Evolutionary conservation across 805 yeast species (phyloP).

Genomic region (Saturnispora sanitii): DNA sequence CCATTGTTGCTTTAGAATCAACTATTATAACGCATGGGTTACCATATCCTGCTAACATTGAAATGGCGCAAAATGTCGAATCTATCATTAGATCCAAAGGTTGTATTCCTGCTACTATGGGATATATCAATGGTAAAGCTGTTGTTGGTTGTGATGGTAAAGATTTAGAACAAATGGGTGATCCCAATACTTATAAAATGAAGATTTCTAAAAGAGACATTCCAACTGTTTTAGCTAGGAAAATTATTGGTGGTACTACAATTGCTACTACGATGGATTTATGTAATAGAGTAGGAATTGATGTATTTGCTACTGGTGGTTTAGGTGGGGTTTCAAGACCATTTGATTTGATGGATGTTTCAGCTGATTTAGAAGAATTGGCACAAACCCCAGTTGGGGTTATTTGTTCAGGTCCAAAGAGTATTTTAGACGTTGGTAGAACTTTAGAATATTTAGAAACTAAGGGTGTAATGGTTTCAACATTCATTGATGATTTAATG

Average conservation of each 20-base stretch:
- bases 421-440: constrained; percentile 67
- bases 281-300: constrained; percentile 64
- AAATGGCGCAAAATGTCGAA: constrained; percentile 68
- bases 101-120: constrained; percentile 79
- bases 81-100: constrained; percentile 46
- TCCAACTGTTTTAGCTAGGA: constrained; percentile 54
- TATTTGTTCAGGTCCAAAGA: constrained; percentile 89
- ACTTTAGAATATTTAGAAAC: constrained; percentile 86
- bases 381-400: constrained; percentile 78
- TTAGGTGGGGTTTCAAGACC: constrained; percentile 86
- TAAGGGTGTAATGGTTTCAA: constrained; percentile 80
- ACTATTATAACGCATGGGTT: constrained; percentile 87
- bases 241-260: constrained; percentile 78
- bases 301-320: constrained; percentile 89
- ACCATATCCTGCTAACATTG: constrained; percentile 67
- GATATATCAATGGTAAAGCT: constrained; percentile 63
- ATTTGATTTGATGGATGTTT: constrained; percentile 65
- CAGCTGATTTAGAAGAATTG: constrained; percentile 81
- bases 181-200: constrained; percentile 25
- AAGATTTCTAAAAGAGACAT: constrained; percentile 79
- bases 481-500: constrained; percentile 28
- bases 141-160: constrained; percentile 47
- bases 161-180: constrained; percentile 46
- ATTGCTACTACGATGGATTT: constrained; percentile 83
- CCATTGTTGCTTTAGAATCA: constrained; percentile 77